Base-by-base conservation (phyloP, 2,329 filamentous ascomycete genomes). In the Fusarium brevicatenulatum region DNA sequence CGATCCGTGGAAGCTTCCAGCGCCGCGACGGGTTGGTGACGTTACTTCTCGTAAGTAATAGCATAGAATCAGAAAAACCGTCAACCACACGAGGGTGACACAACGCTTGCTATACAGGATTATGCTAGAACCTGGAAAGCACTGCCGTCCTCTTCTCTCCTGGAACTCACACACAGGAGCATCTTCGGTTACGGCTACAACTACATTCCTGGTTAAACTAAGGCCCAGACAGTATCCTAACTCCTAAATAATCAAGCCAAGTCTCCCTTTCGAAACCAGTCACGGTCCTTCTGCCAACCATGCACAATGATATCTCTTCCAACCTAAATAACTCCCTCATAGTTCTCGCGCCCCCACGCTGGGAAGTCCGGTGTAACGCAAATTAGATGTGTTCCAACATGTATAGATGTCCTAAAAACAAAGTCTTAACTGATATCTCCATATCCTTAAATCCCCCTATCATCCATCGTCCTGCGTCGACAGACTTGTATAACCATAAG, bases 401-500 rank as follows among this genome's bases (percentile, higher is more conserved):
- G 42, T 36, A 66, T 55, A 21, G 49, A 58, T 2, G 49, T 49
- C 10, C 58, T 43, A 9, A 62, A 56, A 32, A 49, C 58, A 16
- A 63, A 56, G 1, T 44, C 49, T n/a, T 63, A 30, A 11, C 42
- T 50, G 21, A 23, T 12, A 10, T 49, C 16, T 16, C 58, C 58
- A 19, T 66, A 66, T 13, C 25, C 63, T 21, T 47, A 18, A 66
- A 55, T 7, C 63, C 63, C 23, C 39, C 37, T 42, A 63, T 55
- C 63, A 66, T 63, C 58, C 49, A 63, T 2, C 49, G 21, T 8
- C 63, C 49, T 4, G 49, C 49, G 5, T 44, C 36, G 16, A 43
- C 28, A 23, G 49, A 63, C 42, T 66, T 55, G 30, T 63, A 63
- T 23, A 63, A 19, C 58, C 58, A 66, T 13, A 63, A 18, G 8